Percentiles rank a stretch among this genome's conserved stretches.
phyloP scores from a whole-genome alignment of 495 filamentous ascomycete species.

The Pseudotulostoma volvatum region DNA sequence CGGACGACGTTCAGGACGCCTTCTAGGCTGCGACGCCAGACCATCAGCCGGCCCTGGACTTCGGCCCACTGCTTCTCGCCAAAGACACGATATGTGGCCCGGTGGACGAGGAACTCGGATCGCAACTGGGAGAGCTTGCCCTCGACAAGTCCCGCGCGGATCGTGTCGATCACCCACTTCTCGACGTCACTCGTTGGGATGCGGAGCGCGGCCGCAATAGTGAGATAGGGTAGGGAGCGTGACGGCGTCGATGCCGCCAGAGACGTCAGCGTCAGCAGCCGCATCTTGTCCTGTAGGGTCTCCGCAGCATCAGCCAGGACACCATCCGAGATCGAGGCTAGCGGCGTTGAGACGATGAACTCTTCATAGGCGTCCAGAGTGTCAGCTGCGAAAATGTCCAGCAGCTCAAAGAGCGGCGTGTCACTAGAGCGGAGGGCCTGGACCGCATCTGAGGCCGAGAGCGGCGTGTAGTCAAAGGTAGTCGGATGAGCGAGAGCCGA shows the following conservation, averaged over 20 bases:
- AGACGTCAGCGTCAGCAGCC: conserved; percentile 80
- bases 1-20: conserved; percentile 60
- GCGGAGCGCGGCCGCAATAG: conserved; percentile 67
- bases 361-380: conserved; percentile 87
- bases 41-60: conserved; percentile 72
- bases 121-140: conserved; percentile 84
- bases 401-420: conserved; percentile 67
- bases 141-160: conserved; percentile 85
- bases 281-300: conserved; percentile 83
- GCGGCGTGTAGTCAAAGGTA: conserved; percentile 88
- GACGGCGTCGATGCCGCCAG: conserved; percentile 67
- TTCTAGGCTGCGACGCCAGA: conserved; percentile 66
- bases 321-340: conserved; percentile 27
- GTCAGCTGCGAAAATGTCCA: conserved; percentile 89
- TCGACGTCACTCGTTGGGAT: conserved; percentile 72
- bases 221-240: conserved; percentile 69
- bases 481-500: conserved; percentile 56
- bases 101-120: conserved; percentile 83
- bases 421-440: conserved; percentile 74
- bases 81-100: conserved; percentile 88
- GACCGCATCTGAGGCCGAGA: conserved; percentile 71
- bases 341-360: conserved; percentile 42
- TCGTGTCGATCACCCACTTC: conserved; percentile 96
- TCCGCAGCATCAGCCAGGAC: conserved; percentile 46
- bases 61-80: conserved; percentile 97